Evolutionary conservation across 2,329 filamentous ascomycete species (phyloP), one percentile per base, ranked within the genome.

Genomic region (Curvularia lunata): DNA sequence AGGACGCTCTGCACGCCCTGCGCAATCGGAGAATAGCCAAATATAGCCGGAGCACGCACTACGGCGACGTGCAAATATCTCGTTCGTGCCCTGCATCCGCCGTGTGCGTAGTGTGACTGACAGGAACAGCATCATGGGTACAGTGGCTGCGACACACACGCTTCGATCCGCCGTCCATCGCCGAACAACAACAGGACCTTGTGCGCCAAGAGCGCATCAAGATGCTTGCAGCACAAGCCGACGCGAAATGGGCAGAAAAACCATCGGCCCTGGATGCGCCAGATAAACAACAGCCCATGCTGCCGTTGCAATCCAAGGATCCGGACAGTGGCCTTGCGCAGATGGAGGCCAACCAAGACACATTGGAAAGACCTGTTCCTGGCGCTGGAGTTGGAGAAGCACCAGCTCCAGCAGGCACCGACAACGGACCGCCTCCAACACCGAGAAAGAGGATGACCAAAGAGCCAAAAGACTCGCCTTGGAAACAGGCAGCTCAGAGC

Each of bases 121-220:
- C 52, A 19, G 21, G 37, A 19, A 21, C 71, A 86, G 84, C 86
- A 51, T 84, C 86, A 82, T 89, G 86, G 86, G 85, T 87, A 68
- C 86, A 88, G 77, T 89, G 86, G 86, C 83, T 89, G 25, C 85
- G 86, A 66, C 81, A 88, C 64, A 85, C 86, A 9, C 84, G 86
- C 43, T 66, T 76, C 50, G 77, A 83, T 16, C 78, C 86, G 2
- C 86, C 86, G 0, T 80, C 81, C 1, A 70, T 88, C 48, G 69
- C 82, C 64, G 86, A 89, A 73, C 86, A 88, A 66, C 80, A 82
- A 59, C 77, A 81, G 46, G 86, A 89, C 57, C 62, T 87, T 45
- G 64, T 81, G 32, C 80, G 86, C 27, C 85, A 86, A 69, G 75
- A 78, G n/a, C 81, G 81, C 56, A 83, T 88, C 67, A 87, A 86